Evolutionary conservation across 768 basidiomycete species (phyloP), one percentile per base, ranked within the genome.

Genomic region (Lepiota venenata): DNA sequence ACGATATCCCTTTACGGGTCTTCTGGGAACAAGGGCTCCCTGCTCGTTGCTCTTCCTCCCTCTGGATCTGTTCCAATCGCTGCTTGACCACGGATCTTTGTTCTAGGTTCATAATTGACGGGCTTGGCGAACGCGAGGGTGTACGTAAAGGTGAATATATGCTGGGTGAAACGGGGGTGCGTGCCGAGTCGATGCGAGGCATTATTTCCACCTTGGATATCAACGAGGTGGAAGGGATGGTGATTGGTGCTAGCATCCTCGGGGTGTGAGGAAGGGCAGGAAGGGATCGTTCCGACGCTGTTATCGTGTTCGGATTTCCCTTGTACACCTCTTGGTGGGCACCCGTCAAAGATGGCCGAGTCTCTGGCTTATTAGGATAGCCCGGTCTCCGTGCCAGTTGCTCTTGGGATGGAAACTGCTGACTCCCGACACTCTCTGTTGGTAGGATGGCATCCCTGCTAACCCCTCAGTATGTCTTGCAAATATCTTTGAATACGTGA

Each of bases 21-120:
- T 59, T 63, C 60, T 60, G 57, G 0, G 55, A n/a, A n/a, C 18
- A 39, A 21, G 37, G 48, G 20, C 48, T 49, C 14, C 18, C 41
- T 20, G 64, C 64, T 15, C 63, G 25, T 41, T 63, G 56, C 40
- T 41, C 45, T 57, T 55, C 27, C 65, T 56, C 68, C 25, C 64
- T 61, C 60, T 85, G 77, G 10, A 88, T 79, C 60, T 87, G 78
- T 9, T 82, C 81, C 12, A 87, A 74, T 35, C 87, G 82, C 58
- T 84, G 80, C 56, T 78, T 81, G 43, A 89, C 87, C 20, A 88
- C 78, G 6, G 85, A 87, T 37, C 81, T 66, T 51, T 76, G 75
- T 55, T 75, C 79, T 14, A 88, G 74, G 54, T 86, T 82, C 22
- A 77, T 69, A 41, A 88, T 80, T 7, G 86, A 88, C 4, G 85